A percentile compares a stretch with the other conserved stretches of the same genome.
Evolutionary conservation across 2,329 filamentous ascomycete genomes (phyloP).

Genomic region (Waltergamsia citrina): DNA sequence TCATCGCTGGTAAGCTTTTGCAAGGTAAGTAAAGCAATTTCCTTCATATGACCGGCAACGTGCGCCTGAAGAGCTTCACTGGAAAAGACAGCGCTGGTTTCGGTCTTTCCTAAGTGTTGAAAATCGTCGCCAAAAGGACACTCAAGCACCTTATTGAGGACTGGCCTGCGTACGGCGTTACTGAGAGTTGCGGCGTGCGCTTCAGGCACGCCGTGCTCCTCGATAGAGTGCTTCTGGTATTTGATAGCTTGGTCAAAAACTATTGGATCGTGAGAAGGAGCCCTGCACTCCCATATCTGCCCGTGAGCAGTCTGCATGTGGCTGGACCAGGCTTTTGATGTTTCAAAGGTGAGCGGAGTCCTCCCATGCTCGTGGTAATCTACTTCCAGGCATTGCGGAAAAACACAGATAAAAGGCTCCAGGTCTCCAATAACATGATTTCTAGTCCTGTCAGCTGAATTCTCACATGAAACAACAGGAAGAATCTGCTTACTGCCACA

Average conservation of each 20-base stretch:
- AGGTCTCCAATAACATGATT: constrained; percentile 10
- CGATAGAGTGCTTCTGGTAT: constrained; percentile 14
- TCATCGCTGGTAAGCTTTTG: constrained; percentile 17
- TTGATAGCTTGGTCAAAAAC: constrained; percentile 13
- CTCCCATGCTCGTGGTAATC: constrained; percentile 2
- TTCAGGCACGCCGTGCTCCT: constrained; percentile 10
- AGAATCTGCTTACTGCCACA: constrained; percentile 7
- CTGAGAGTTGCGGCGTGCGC: constrained; percentile 10
- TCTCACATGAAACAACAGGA: constrained; percentile 3
- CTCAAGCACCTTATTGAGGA: constrained; percentile 11
- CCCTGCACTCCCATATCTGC: constrained; percentile 16
- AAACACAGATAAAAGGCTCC: constrained; percentile 10
- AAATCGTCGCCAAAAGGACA: constrained; percentile 18
- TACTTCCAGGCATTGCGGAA: constrained; percentile 5
- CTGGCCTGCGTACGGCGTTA: constrained; percentile 14
- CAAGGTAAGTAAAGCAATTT: constrained; percentile 19
- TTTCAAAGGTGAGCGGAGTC: constrained; percentile 10
- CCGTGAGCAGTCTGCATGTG: constrained; percentile 16
- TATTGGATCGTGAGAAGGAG: constrained; percentile 15
- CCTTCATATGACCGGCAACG: constrained; percentile 17
- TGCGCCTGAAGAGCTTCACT: constrained; percentile 17
- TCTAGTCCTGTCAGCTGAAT: constrained; percentile 3
- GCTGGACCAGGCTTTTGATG: constrained; percentile 10
- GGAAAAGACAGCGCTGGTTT: constrained; percentile 9
- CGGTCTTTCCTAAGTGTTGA: constrained; percentile 9